Evolutionary conservation across 2,329 filamentous ascomycete species (phyloP), one percentile per base, ranked within the genome.

Genomic region (Fusarium mexicanum): DNA sequence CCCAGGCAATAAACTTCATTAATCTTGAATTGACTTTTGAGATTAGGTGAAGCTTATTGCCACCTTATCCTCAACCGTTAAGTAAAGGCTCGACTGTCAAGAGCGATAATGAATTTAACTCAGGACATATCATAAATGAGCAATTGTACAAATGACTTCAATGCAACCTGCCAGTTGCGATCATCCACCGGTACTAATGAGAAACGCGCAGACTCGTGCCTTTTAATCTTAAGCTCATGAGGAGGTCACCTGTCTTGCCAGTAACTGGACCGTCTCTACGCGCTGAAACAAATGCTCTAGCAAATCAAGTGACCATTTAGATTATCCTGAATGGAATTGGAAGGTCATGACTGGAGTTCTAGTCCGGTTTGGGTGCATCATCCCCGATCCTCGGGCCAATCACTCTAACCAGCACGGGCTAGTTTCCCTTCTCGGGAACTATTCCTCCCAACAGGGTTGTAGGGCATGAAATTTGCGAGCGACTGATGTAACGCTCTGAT

Each of bases 401-500:
- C 37, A 33, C 35, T 54, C 58, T 61, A 59, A 59, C 57, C 22
- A 29, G n/a, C 57, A 13, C 57, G 57, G 57, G 57, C 22, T 51
- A 60, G 57, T 60, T 60, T 51, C 57, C 57, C 35, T 50, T 24
- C 31, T 59, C 26, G 46, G 46, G 37, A 31, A 24, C 12, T 38
- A 54, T 61, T 22, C 20, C 41, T 26, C 31, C 20, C n/a, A 33
- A 17, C 24, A 38, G 33, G 35, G 58, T 53, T 41, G 18, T 33
- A 33, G 38, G 48, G 61, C 38, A 58, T 38, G 31, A 60, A 46
- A 46, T 38, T 38, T 16, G 33, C 17, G n/a, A 12, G 26, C 33
- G 16, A n/a, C 33, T 11, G 43, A 63, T 68, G 66, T 68, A 54
- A 68, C 66, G 35, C 41, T 68, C 14, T 38, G 55, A 62, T 68